Base-by-base conservation (phyloP, 2,329 filamentous ascomycete genomes). In the Trichoderma hamatum region DNA sequence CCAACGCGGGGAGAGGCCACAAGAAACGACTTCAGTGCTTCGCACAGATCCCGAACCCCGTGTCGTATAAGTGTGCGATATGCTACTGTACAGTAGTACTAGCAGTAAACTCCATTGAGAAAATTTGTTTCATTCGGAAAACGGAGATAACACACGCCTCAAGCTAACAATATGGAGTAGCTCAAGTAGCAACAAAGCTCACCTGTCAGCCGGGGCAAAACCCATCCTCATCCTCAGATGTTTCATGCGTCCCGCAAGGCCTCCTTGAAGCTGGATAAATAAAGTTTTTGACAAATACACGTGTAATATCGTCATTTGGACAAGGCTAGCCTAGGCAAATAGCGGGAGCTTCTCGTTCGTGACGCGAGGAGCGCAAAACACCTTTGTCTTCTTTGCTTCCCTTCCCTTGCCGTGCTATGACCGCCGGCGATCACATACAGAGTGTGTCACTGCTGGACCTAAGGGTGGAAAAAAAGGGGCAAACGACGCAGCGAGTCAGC, bases 231-330 rank as follows among this genome's bases (percentile, higher is more conserved):
- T 54, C 61, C 36, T 52, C 46, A 36, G 36, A 58, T 58, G 63
- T 66, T 66, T 66, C 63, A 66, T 58, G 63, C 32, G 52, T 58
- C 36, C 62, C 49, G 34, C 62, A 56, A 49, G 49, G 13, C 52
- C 61, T 66, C 63, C 52, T 66, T 49, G 30, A 59, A n/a, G 52
- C 63, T 30, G 39, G 54, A 19, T 59, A 46, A 66, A 58, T 34
- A 66, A 58, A 46, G 26, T 66, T 39, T 64, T 54, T 64, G 61
- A 65, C 52, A 58, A 49, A 58, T 58, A 58, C 51, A 64, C 14
- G 16, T 43, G 39, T n/a, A 43, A 46, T 46, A 32, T 55, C 16
- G 36, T 49, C 52, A 59, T 34, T 49, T 30, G 9, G 30, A 19
- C 63, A 43, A 58, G 54, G 52, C 52, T 46, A 51, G 39, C 34